Conservation (phyloP, 2,329 filamentous ascomycete species). For the Fusarium foetens region DNA sequence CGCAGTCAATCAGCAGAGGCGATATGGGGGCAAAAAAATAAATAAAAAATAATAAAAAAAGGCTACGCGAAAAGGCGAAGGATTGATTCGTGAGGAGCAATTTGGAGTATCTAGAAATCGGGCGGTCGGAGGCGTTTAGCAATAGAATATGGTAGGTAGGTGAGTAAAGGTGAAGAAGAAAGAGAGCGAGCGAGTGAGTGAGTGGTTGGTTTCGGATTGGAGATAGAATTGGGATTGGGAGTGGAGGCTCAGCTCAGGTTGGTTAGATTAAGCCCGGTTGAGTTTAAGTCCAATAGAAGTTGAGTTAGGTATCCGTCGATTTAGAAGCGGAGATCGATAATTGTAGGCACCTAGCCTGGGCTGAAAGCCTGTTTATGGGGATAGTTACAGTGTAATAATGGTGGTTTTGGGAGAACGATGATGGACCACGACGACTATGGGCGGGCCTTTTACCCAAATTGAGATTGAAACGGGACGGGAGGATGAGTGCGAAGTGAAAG, state of each 20-base stretch:
- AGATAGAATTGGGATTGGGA: slow-evolving; percentile 33
- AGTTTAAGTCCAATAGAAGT: slow-evolving; percentile 3
- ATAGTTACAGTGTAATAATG: not conserved
- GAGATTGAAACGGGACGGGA: slow-evolving; percentile 24
- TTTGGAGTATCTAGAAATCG: slow-evolving; percentile 16
- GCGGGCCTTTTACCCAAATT: slow-evolving; percentile 36
- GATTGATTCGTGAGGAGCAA: slow-evolving; percentile 16
- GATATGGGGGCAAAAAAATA: slow-evolving; percentile 11
- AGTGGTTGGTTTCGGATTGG: slow-evolving; percentile 26
- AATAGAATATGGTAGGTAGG: slow-evolving; percentile 23
- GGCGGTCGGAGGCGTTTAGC: slow-evolving; percentile 24
- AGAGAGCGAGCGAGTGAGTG: not conserved
- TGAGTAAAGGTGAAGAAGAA: not conserved
- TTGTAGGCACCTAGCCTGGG: slow-evolving; percentile 1
- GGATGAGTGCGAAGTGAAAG: not conserved
- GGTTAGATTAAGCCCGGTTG: slow-evolving; percentile 5
- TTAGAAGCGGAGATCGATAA: slow-evolving; percentile 25
- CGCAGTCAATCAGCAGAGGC: slow-evolving; percentile 6
- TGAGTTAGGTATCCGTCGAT: not conserved
- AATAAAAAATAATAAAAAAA: slow-evolving; percentile 11
- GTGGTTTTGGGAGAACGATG: slow-evolving; percentile 21
- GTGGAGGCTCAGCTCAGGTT: slow-evolving; percentile 23
- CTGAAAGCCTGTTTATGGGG: slow-evolving; percentile 42
- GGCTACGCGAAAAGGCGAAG: slow-evolving; percentile 17
- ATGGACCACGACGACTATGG: slow-evolving; percentile 16